Base-by-base conservation (phyloP, 2,329 filamentous ascomycete genomes). In the Epichloe bromicola region DNA sequence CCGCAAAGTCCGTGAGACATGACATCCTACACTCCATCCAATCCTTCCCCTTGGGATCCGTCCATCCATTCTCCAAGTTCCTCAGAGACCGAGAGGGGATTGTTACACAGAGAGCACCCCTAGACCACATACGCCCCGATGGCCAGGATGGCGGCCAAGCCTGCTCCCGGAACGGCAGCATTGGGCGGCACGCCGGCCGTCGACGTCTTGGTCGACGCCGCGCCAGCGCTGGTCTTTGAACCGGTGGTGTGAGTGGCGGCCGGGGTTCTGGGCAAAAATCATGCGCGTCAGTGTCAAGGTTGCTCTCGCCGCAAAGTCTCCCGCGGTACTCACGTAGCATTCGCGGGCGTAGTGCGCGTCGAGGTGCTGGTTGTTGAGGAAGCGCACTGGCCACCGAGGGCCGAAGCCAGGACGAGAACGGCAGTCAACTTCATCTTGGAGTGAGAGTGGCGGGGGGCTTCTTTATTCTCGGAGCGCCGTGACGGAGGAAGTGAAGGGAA, bases 361-460 rank as follows among this genome's bases (percentile, higher is more conserved):
- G 39, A 33, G 8, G 47, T 36, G 26, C 11, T 38, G n/a, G 44
- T 46, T 10, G 19, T 38, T n/a, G n/a, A n/a, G 15, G 48, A 44
- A 44, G 26, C 39, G 17, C 48, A 49, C 4, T 49, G 39, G 17
- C 10, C 48, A 4, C 37, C 48, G 6, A 49, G 34, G 38, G 48
- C 47, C 4, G 47, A 49, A 34, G 47, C 39, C 38, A 49, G 26
- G 19, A 49, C 30, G 14, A 49, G 12, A 26, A 49, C 2, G 36
- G 39, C 48, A 36, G 48, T 14, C 10, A 49, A 38, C 30, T 49
- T 49, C 48, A 49, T 49, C 17, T 48, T 40, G 23, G 23, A 26
- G 23, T 26, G 20, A 23, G 20, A 4, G 5, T 23, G 20, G 6
- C 6, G 23, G 23, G n/a, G n/a, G n/a, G n/a, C 0, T 4, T 20